phyloP scores from a whole-genome alignment of 1,284 basidiomycete species.

The Malassezia obtusa region DNA sequence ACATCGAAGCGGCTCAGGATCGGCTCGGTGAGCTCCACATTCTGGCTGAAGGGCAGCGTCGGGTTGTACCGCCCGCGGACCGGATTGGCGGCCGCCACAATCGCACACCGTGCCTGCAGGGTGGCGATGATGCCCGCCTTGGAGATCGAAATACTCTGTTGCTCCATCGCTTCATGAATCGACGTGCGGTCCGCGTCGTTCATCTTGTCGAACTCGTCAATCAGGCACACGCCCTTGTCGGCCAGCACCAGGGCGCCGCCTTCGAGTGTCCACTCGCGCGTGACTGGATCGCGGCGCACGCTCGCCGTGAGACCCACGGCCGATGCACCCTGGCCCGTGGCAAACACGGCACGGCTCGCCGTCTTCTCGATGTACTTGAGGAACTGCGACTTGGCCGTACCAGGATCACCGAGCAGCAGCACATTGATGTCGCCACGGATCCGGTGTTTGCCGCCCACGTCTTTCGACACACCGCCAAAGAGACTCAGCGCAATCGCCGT shows the following conservation, averaged over 20 bases:
- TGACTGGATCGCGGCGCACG: conserved; percentile 92
- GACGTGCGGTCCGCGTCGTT: conserved; percentile 81
- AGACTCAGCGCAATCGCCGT: conserved; percentile 88
- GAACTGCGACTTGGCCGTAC: conserved; percentile 98
- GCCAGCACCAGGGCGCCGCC: conserved; percentile 93
- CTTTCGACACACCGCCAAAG: conserved; percentile 85
- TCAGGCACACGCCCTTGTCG: conserved; percentile 96
- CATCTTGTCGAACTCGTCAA: conserved; percentile 99
- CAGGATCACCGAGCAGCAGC: conserved; percentile 87
- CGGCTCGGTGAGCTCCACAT: conserved; percentile 95
- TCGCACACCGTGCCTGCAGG: conserved; percentile 89
- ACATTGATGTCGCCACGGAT: conserved; percentile 97
- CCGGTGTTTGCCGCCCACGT: conserved; percentile 89
- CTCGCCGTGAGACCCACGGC: conserved; percentile 97
- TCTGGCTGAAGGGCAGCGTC: conserved; percentile 72
- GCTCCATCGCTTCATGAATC: conserved; percentile 99
- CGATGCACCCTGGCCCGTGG: conserved; percentile 92
- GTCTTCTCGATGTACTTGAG: conserved; percentile 99
- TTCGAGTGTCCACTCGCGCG: conserved; percentile 95
- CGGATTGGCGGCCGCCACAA: conserved; percentile 95
- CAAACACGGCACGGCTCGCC: conserved; percentile 89
- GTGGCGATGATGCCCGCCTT: conserved; percentile 97
- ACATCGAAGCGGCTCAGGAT: conserved; percentile 99
- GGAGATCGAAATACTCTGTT: conserved; percentile 98
- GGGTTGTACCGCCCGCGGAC: conserved; percentile 58